These are phyloP conservation scores for Colletotrichum sp. DNA, from an alignment of 2,329 filamentous ascomycete genomes.

Conservation along the genomic window DNA sequence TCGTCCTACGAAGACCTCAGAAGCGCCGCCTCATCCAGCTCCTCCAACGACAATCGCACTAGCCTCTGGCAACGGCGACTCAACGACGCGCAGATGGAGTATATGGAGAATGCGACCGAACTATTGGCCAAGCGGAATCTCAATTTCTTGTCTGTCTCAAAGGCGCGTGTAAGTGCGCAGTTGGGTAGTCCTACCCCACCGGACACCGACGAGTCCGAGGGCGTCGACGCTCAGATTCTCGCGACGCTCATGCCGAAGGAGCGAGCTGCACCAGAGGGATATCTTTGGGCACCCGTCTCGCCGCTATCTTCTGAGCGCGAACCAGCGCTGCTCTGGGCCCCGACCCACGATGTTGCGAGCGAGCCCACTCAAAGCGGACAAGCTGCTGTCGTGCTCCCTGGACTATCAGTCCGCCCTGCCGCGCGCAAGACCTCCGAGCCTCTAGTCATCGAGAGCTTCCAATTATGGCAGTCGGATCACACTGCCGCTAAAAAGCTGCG, in stretches of 20 bases:
- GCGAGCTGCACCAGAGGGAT: slow-evolving; percentile 6
- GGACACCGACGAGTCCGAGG: slow-evolving; percentile 54
- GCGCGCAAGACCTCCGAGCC: slow-evolving; percentile 35
- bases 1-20: slow-evolving; percentile 29
- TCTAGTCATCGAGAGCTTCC: slow-evolving; percentile 40
- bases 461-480: slow-evolving; percentile 41
- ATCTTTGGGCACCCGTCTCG: slow-evolving; percentile 12
- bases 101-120: slow-evolving; percentile 44
- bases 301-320: slow-evolving; percentile 12
- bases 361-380: not conserved
- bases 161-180: slow-evolving; percentile 27
- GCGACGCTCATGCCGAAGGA: slow-evolving; percentile 18
- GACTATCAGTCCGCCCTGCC: slow-evolving; percentile 37
- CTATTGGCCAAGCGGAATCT: slow-evolving; percentile 40
- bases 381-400: slow-evolving; percentile 26
- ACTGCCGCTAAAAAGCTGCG: slow-evolving; percentile 24
- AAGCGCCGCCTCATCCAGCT: slow-evolving; percentile 31
- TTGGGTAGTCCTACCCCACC: slow-evolving; percentile 60
- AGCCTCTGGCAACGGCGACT: slow-evolving; percentile 50
- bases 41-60: slow-evolving; percentile 34
- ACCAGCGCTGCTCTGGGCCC: not conserved
- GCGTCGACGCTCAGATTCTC: slow-evolving; percentile 32
- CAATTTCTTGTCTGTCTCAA: slow-evolving; percentile 41
- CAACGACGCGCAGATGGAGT: slow-evolving; percentile 50
- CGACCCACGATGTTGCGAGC: slow-evolving; percentile 3